Evolutionary conservation across 2,329 filamentous ascomycete genomes (phyloP), one percentile per base, ranked within the genome.

Genomic region (Ophiostoma perfectum): DNA sequence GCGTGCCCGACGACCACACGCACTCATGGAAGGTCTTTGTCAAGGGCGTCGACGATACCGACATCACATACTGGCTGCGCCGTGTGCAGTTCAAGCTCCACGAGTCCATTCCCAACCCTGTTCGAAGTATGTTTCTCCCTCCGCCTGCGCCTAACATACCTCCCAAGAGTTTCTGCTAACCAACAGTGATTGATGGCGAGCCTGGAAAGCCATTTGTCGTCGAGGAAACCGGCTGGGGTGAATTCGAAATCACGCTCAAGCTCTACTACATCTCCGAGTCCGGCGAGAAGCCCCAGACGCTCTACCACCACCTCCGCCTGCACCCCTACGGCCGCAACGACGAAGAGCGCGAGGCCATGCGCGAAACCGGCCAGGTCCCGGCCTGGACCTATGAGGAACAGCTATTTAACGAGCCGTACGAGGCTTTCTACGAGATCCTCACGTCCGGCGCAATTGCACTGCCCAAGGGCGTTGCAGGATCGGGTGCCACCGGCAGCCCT

Each of bases 11-110:
- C 71, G 93, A 96, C 78, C 95, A 99, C 82, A 98, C 94, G 44
- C 96, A 98, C 81, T 92, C 91, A 71, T 99, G 95, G 95, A 89
- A 90, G 75, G 92, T 98, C 72, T 98, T 96, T 78, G 92, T 99
- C 69, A 91, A 91, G 76, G 92, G 93, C 64, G 84, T 97, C 67
- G 92, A 96, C 74, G 91, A 92, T 77, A 91, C 92, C 70, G 92
- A 97, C 76, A 90, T 98, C 73, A 93, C 91, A 41, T 95, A 96
- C 78, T 99, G 95, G 93, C 84, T 98, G 73, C 92, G 94, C 69
- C 94, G 96, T 75, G 94, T 99, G 0, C 93, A 97, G 78, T 99
- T 99, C 81, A 98, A 98, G 79, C 87, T 99, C 16, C 94, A 97
- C 82, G 93, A 98, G 78, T 97, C 94, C 9, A 98, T 97, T 77